Percentiles rank a stretch among this genome's conserved stretches.
These are phyloP conservation scores for Phalaenopsis hybrid DNA, from an alignment of 116 monocot genomes.

Conservation along the genomic window DNA sequence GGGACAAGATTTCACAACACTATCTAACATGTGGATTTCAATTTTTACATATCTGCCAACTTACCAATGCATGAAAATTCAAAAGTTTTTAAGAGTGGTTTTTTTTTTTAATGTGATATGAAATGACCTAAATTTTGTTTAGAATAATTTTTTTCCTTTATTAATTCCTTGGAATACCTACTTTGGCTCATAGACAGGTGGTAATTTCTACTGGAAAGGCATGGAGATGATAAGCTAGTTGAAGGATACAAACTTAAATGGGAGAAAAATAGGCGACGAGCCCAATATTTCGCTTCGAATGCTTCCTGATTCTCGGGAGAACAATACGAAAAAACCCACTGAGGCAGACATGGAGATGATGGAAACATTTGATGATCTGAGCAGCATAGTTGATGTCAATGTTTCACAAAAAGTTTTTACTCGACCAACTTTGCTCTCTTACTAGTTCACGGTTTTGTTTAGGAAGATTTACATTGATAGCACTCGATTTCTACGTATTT, in stretches of 20 bases:
- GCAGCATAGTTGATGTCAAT: background rate
- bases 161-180: background rate
- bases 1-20: no score
- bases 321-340: background rate
- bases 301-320: constrained; percentile 27
- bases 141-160: no score
- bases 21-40: no score
- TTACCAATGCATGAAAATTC: no score
- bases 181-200: constrained; percentile 19
- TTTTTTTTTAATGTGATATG: no score
- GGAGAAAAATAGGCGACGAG: constrained; percentile 38
- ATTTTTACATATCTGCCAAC: no score
- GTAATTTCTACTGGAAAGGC: constrained; percentile 63
- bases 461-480: no score
- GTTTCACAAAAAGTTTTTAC: constrained; percentile 27
- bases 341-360: constrained; percentile 3
- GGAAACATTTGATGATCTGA: constrained; percentile 3
- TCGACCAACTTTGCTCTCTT: constrained; percentile 50
- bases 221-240: constrained; percentile 55
- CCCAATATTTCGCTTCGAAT: constrained; percentile 34
- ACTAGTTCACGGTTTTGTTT: constrained; percentile 31
- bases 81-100: no score
- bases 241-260: constrained; percentile 55
- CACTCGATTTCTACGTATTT: no score
- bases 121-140: no score